Evolutionary conservation across 2,329 filamentous ascomycete genomes (phyloP).

Genomic region (Colletotrichum brevisporum): DNA sequence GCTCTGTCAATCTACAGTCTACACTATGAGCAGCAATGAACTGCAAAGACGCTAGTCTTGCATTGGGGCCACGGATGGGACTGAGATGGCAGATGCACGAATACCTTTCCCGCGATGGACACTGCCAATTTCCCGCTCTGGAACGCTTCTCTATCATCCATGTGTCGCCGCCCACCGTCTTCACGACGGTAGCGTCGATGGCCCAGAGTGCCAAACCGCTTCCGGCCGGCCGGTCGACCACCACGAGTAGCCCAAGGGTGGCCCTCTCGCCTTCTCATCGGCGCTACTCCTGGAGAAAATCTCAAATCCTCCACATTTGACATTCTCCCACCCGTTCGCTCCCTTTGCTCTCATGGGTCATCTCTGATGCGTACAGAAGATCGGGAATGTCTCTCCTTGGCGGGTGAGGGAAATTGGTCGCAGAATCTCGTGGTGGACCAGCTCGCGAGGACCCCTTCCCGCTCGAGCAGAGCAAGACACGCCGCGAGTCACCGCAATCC

Average conservation of each 20-base stretch:
- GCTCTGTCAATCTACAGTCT: neutral
- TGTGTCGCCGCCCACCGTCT: slow-evolving; percentile 2
- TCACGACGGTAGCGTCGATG: slow-evolving; percentile 24
- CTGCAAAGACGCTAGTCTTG: slow-evolving; percentile 1
- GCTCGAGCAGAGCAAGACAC: slow-evolving; percentile 2
- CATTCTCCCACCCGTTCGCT: slow-evolving; percentile 5
- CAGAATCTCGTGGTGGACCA: slow-evolving; percentile 11
- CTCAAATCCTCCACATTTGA: slow-evolving; percentile 35
- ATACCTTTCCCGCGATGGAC: neutral
- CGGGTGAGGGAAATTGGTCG: slow-evolving; percentile 27
- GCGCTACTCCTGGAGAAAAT: slow-evolving; percentile 34
- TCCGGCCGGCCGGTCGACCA: slow-evolving; percentile 22
- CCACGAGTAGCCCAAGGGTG: too few relatives aligned
- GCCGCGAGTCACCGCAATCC: slow-evolving; percentile 10
- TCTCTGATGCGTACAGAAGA: slow-evolving; percentile 11
- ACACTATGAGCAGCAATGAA: neutral
- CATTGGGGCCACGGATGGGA: slow-evolving; percentile 3
- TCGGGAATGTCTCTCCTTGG: slow-evolving; percentile 6
- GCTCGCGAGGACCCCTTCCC: neutral
- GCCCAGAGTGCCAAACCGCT: slow-evolving; percentile 24
- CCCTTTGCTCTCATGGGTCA: slow-evolving; percentile 7
- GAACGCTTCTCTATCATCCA: slow-evolving; percentile 15
- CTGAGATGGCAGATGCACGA: neutral
- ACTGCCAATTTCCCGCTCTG: slow-evolving; percentile 32
- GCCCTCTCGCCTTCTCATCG: slow-evolving; percentile 10